Conservation (phyloP, 768 basidiomycete species). For the Tremella yokohamensis region DNA sequence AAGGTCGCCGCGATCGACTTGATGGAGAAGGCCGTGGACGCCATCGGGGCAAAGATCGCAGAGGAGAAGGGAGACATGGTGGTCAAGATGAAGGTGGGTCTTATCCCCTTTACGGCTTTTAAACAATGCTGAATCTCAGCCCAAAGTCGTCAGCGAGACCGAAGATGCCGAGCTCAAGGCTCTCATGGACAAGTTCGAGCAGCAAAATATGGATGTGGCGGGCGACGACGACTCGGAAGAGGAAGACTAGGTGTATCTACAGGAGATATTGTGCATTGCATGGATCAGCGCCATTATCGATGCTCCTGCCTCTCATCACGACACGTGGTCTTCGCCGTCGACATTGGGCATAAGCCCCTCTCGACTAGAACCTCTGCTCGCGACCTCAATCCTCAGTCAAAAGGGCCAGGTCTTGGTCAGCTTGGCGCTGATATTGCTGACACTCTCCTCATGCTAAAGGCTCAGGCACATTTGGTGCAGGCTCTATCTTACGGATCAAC, state of each 20-base stretch:
- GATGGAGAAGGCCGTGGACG: conserved; percentile 87
- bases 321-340: too few relatives aligned
- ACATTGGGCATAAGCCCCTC: too few relatives aligned
- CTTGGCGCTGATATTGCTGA: too few relatives aligned
- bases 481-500: too few relatives aligned
- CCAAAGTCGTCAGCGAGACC: conserved; percentile 94
- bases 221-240: conserved; percentile 80
- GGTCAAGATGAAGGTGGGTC: conserved; percentile 89
- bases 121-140: conserved; percentile 55
- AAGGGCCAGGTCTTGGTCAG: too few relatives aligned
- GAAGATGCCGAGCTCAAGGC: conserved; percentile 97
- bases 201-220: conserved; percentile 92
- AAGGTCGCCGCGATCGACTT: conserved; percentile 88
- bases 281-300: too few relatives aligned
- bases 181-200: conserved; percentile 89
- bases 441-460: too few relatives aligned
- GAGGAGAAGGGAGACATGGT: conserved; percentile 77
- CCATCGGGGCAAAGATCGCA: conserved; percentile 79
- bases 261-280: too few relatives aligned
- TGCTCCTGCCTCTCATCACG: too few relatives aligned
- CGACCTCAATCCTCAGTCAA: too few relatives aligned
- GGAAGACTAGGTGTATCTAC: conserved; percentile 27
- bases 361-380: too few relatives aligned
- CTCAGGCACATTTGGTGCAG: too few relatives aligned
- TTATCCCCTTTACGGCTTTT: not conserved